Percentiles rank a stretch among this genome's conserved stretches.
These are phyloP conservation scores for Cladosporium sphaerospermum DNA, from an alignment of 2,329 filamentous ascomycete genomes.

Conservation along the genomic window DNA sequence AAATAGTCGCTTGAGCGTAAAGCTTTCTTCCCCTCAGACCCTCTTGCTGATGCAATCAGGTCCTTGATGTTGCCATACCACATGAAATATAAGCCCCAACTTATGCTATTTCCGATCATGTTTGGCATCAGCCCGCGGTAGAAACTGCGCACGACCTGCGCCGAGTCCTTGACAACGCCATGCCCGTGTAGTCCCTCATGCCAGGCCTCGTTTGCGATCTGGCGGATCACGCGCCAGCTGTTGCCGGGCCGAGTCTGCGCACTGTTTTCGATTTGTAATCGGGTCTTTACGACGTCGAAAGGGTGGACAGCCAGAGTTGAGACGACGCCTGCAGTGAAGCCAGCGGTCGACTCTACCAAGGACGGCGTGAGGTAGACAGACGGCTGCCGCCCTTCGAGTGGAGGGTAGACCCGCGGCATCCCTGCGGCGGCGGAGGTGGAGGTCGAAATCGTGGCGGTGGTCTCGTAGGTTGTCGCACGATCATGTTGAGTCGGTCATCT, in stretches of 20 bases:
- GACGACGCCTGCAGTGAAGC: slow-evolving; percentile 79
- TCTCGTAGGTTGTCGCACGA: background rate
- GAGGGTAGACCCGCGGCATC: slow-evolving; percentile 47
- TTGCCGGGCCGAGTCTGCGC: slow-evolving; percentile 19
- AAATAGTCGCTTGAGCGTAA: slow-evolving; percentile 71
- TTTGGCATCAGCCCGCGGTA: slow-evolving; percentile 91
- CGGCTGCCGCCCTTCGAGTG: slow-evolving; percentile 38
- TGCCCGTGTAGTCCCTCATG: slow-evolving; percentile 7
- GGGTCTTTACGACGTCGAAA: slow-evolving; percentile 92
- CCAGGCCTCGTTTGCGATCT: slow-evolving; percentile 24
- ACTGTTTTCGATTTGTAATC: slow-evolving; percentile 58
- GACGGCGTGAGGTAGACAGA: slow-evolving; percentile 63
- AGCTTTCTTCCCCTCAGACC: slow-evolving; percentile 32
- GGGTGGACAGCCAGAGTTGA: slow-evolving; percentile 86
- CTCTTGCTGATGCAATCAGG: slow-evolving; percentile 34
- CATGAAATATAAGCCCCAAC: slow-evolving; percentile 91
- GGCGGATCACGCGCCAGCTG: slow-evolving; percentile 23
- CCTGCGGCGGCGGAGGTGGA: slow-evolving; percentile 9
- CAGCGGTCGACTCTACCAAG: slow-evolving; percentile 79
- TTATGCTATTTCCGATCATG: slow-evolving; percentile 79
- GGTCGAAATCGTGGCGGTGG: slow-evolving; percentile 1
- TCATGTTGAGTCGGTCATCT: background rate
- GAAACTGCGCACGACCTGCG: slow-evolving; percentile 47
- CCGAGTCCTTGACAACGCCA: background rate
- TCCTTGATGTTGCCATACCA: slow-evolving; percentile 58